Base-by-base conservation (phyloP, 768 basidiomycete genomes). In the Amanita phalloides region DNA sequence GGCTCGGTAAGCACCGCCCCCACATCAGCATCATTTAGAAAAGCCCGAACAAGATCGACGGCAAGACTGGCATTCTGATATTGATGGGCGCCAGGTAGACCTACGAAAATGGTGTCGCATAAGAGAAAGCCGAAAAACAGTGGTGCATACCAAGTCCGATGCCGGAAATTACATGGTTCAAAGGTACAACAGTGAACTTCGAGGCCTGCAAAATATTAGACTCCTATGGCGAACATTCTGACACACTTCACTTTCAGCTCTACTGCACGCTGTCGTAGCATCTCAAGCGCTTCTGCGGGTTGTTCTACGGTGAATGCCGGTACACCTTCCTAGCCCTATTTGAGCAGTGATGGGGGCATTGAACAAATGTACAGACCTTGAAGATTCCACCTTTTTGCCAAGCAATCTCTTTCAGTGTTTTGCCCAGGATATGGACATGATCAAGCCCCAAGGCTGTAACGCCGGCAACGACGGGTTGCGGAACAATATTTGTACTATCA, bases 351-450 rank as follows among this genome's bases (percentile, higher is more conserved):
- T 52, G 41, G 48, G 35, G 55, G 37, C 48, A 23, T 3, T 23
- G 28, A 7, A 9, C 6, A 25, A 45, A n/a, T 11, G 13, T 26
- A 55, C 68, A 26, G 48, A 81, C 87, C 77, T 99, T 99, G 69
- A 86, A 98, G 48, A 99, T 98, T 1, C 96, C 96, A 26, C 85
- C 90, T 65, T 99, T 99, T 61, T 98, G 95, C 77, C 80, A 81
- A 1, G 94, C 90, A 56, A 99, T 98, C 61, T 96, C 90, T 32
- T 72, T 67, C 3, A 98, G 67, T 0, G 94, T 96, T 60, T 85
- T 85, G 0, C 96, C 96, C 1, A 99, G 74, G 23, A 96, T 81
- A 51, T 75, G 70, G 39, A 88, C 81, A 68, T 99, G 96, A 61
- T 99, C 96, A 56, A 97, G 78, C 1, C 96, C 96, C 10, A 99